phyloP scores from a whole-genome alignment of 169 alveolate species.

The Cryptosporidium viatorum region DNA sequence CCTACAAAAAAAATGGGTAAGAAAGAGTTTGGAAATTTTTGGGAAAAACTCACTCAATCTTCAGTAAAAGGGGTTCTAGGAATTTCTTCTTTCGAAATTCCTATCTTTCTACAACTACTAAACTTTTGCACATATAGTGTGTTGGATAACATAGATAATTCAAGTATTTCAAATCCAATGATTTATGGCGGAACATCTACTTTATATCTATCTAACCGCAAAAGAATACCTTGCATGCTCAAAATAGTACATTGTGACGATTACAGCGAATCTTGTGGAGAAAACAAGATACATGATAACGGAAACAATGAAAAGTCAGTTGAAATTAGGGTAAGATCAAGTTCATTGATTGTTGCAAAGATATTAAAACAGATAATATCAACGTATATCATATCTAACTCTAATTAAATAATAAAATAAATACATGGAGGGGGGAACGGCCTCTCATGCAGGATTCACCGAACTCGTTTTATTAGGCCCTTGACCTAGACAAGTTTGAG shows the following conservation, averaged over 20 bases:
- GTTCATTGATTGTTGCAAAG: slow-evolving; percentile 34
- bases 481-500: slow-evolving; percentile 79
- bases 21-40: slow-evolving; percentile 48
- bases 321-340: slow-evolving; percentile 52
- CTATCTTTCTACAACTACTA: slow-evolving; percentile 29
- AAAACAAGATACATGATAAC: not conserved
- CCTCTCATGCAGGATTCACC: not conserved
- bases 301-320: not conserved
- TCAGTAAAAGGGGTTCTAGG: slow-evolving; percentile 35
- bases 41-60: slow-evolving; percentile 51
- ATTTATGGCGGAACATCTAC: slow-evolving; percentile 45
- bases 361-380: slow-evolving; percentile 38
- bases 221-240: slow-evolving; percentile 56
- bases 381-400: slow-evolving; percentile 5
- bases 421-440: not conserved
- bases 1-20: slow-evolving; percentile 62
- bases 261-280: not conserved
- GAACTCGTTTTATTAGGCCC: slow-evolving; percentile 23
- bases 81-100: slow-evolving; percentile 30
- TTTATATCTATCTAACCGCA: slow-evolving; percentile 8
- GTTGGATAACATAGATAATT: not conserved
- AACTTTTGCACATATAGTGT: slow-evolving; percentile 24
- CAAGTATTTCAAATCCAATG: not conserved
- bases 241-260: not conserved
- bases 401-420: not conserved